Conservation (phyloP, 2,329 filamentous ascomycete species). For the Sclerotinia borealis region DNA sequence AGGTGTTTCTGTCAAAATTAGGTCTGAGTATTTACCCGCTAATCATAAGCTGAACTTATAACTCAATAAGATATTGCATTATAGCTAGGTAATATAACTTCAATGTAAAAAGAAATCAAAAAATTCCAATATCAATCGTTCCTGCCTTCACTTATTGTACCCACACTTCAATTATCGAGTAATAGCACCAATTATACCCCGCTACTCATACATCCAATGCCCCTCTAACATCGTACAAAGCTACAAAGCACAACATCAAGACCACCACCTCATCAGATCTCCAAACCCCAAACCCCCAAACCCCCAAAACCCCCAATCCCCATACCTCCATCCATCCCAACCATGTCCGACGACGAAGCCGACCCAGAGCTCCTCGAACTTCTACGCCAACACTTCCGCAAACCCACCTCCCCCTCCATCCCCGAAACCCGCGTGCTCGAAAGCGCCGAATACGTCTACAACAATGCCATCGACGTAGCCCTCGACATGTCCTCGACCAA, state of each 20-base stretch:
- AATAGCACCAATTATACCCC: not conserved
- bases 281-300: not conserved
- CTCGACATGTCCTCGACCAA: constrained; percentile 79
- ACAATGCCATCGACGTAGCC: constrained; percentile 89
- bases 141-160: not conserved
- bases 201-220: not conserved
- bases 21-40: not conserved
- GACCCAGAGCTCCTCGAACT: constrained; percentile 84
- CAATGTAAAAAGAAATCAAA: not conserved
- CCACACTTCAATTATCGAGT: not conserved
- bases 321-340: constrained; percentile 17
- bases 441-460: constrained; percentile 77
- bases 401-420: constrained; percentile 46
- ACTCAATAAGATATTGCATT: not conserved
- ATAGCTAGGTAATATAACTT: not conserved
- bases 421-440: constrained; percentile 78
- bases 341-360: constrained; percentile 86
- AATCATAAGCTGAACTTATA: not conserved
- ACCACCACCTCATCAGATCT: not conserved
- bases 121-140: not conserved
- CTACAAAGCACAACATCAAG: not conserved
- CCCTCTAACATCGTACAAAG: not conserved
- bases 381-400: constrained; percentile 70
- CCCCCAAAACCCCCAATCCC: not conserved
- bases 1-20: not conserved